Percentiles rank a stretch among this genome's conserved stretches.
Conservation (phyloP, 2,329 filamentous ascomycete species). For the Claviceps digitariae region DNA sequence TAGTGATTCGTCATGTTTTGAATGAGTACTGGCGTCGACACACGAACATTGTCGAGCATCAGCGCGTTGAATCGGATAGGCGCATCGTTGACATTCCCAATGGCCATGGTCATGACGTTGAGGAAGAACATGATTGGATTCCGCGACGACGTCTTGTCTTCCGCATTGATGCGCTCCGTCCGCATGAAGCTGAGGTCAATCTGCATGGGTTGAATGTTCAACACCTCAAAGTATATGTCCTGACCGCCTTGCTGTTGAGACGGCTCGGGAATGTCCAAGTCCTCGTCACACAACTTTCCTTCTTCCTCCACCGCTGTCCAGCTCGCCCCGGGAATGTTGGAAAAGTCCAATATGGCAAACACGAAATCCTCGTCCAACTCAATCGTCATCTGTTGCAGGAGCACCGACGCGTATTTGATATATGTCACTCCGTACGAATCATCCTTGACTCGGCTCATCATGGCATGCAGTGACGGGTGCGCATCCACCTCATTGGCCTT, state of each 20-base stretch:
- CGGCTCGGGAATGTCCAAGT: slow-evolving; percentile 83
- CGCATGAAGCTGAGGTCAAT: slow-evolving; percentile 93
- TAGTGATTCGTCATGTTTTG: slow-evolving; percentile 89
- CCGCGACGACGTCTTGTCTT: slow-evolving; percentile 78
- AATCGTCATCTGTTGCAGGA: slow-evolving; percentile 95
- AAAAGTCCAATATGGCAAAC: slow-evolving; percentile 87
- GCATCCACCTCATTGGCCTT: slow-evolving; percentile 92
- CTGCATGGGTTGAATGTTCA: slow-evolving; percentile 97
- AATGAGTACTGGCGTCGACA: slow-evolving; percentile 71
- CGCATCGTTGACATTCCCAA: slow-evolving; percentile 97
- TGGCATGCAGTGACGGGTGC: slow-evolving; percentile 85
- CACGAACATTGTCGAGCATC: slow-evolving; percentile 86
- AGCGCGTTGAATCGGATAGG: slow-evolving; percentile 87
- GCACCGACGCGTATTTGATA: slow-evolving; percentile 90
- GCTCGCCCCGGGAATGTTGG: slow-evolving; percentile 78
- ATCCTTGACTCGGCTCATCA: slow-evolving; percentile 90
- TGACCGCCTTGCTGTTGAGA: slow-evolving; percentile 71
- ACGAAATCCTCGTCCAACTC: slow-evolving; percentile 98
- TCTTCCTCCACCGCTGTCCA: slow-evolving; percentile 59
- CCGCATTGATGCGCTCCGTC: slow-evolving; percentile 89
- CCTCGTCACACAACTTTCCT: slow-evolving; percentile 78
- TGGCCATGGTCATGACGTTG: slow-evolving; percentile 98
- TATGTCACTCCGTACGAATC: slow-evolving; percentile 96
- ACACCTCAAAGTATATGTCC: slow-evolving; percentile 94
- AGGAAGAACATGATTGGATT: slow-evolving; percentile 98